Evolutionary conservation across 768 basidiomycete genomes (phyloP).

Genomic region (Cystofilobasidium macerans): DNA sequence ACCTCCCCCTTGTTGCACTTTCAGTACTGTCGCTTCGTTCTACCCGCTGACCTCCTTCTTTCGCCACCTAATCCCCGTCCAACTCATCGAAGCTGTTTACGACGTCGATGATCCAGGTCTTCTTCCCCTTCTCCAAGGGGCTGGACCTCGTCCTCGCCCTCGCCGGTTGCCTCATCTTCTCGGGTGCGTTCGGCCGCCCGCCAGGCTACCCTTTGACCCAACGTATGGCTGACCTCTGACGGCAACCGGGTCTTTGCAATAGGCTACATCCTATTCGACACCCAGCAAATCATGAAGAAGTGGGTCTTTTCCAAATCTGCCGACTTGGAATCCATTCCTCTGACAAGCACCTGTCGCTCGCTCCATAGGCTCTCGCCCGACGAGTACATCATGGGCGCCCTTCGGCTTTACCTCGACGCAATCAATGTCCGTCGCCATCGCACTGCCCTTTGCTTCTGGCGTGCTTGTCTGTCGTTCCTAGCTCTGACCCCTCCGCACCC

Average conservation of each 20-base stretch:
- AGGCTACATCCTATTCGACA: constrained; percentile 78
- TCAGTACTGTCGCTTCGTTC: constrained; percentile 43
- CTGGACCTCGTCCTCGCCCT: constrained; percentile 59
- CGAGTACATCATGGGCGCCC: constrained; percentile 80
- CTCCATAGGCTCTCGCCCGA: no score
- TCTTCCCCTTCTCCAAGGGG: constrained; percentile 74
- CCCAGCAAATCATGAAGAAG: constrained; percentile 74
- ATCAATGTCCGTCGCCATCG: no score
- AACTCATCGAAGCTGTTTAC: no score
- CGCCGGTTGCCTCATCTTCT: constrained; percentile 15
- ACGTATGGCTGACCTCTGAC: neutral
- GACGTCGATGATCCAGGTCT: constrained; percentile 53
- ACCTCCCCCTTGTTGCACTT: constrained; percentile 10
- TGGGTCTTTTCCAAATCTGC: neutral
- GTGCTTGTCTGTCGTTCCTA: no score
- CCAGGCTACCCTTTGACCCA: neutral
- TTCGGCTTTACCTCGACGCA: no score
- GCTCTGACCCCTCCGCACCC: no score
- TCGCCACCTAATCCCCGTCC: no score
- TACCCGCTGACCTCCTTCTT: no score
- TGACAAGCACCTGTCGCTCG: no score
- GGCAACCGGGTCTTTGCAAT: constrained; percentile 43
- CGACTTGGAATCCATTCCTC: neutral
- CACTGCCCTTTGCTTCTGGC: neutral
- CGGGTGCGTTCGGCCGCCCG: neutral